Evolutionary conservation across 1,139 yeast genomes (phyloP), one percentile per base, ranked within the genome.

Genomic region (Yamadazyma diospyri): DNA sequence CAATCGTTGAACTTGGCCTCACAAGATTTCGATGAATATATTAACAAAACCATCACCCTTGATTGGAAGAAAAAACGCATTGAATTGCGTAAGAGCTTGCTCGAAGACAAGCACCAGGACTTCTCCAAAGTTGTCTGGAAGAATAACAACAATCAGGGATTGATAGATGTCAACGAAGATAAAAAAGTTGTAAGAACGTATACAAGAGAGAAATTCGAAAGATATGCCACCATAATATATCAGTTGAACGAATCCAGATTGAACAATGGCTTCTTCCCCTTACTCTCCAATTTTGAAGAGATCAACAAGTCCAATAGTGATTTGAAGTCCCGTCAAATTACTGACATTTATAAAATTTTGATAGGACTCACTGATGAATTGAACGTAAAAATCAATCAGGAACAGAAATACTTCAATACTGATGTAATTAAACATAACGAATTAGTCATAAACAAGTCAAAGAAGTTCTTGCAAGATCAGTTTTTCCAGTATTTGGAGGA

Each of bases 51-150:
- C 48, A 72, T 92, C 23, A 68, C 83, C 2, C 67, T 84, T 34
- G 96, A 88, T 55, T 92, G 97, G 97, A 77, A 78, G 40, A 75
- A 74, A 33, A 76, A 88, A 45, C 78, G 86, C 47, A 79, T 78
- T 39, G 84, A 80, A 45, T 72, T 87, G 34, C 75, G 85, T 52
- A 78, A 77, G 43, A 76, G 80, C 15, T 22, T 31, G 17, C 25
- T 35, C 17, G 6, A 57, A 55, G 4, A 49, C 64, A 34, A 41
- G 53, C 7, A 8, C 14, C 20, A 26, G 6, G 20, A 21, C 2
- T 26, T 21, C 6, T 27, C 20, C 19, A 14, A 17, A 11, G 12
- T 20, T n/a, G 16, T 25, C 6, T 67, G 72, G 72, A 64, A 61
- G 41, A 60, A 60, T 40, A 53, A 65, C 1, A 46, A 55, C 1